Conservation (phyloP, 352 stramenopile genomes). For the Phytopythium delawarense region DNA sequence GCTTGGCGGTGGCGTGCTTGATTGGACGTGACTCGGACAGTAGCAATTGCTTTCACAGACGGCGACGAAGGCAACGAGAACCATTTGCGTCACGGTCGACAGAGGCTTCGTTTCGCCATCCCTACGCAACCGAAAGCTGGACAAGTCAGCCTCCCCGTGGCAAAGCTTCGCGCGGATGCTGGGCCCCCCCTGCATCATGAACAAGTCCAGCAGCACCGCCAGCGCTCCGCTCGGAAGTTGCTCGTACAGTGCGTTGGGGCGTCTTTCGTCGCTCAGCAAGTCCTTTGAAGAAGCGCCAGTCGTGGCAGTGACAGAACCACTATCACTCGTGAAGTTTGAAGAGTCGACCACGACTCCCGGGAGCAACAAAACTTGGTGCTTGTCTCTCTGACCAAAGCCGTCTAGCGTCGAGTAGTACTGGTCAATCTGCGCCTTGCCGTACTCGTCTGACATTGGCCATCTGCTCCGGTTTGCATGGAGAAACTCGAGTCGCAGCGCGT, state of each 20-base stretch:
- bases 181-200: constrained; percentile 64
- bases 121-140: constrained; percentile 10
- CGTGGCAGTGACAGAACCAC: not conserved
- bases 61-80: constrained; percentile 31
- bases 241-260: constrained; percentile 46
- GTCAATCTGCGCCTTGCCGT: constrained; percentile 49
- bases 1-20: not conserved
- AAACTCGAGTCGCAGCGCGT: constrained; percentile 58
- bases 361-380: constrained; percentile 71
- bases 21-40: not conserved
- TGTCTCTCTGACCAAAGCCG: constrained; percentile 69
- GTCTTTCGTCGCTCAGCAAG: not conserved
- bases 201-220: constrained; percentile 55
- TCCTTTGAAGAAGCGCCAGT: not conserved
- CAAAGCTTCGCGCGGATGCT: constrained; percentile 74
- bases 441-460: constrained; percentile 29
- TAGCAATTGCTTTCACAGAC: constrained; percentile 13
- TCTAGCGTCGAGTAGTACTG: constrained; percentile 80
- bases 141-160: constrained; percentile 54
- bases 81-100: constrained; percentile 16
- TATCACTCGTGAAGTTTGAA: not conserved
- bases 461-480: constrained; percentile 30
- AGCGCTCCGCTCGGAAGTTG: constrained; percentile 34
- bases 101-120: not conserved
- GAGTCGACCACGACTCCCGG: constrained; percentile 22